Evolutionary conservation across 164 flowering plant species (phyloP).

Genomic region (Annona cherimola): DNA sequence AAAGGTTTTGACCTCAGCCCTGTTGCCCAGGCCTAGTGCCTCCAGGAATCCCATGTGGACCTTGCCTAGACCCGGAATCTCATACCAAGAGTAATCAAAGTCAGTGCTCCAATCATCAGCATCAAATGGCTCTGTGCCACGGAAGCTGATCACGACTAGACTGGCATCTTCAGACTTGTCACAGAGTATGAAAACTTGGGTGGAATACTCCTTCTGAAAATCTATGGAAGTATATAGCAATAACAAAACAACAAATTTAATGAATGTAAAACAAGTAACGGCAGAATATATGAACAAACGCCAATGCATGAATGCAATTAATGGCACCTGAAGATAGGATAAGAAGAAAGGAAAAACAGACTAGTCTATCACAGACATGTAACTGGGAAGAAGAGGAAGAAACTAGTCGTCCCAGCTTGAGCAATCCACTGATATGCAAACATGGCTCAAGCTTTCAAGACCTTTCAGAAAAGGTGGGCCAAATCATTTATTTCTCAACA

Average conservation of each 20-base stretch:
- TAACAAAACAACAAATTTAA: background rate
- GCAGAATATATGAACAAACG: background rate
- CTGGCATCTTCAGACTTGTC: constrained; percentile 30
- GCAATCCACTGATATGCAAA: no score
- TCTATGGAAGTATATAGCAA: constrained; percentile 53
- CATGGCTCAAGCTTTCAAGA: no score
- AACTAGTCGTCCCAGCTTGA: no score
- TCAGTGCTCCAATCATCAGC: constrained; percentile 55
- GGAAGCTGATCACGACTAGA: constrained; percentile 42
- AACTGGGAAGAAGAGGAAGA: background rate
- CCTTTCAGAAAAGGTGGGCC: no score
- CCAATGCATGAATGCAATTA: no score
- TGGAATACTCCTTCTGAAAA: constrained; percentile 32
- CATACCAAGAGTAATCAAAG: constrained; percentile 61
- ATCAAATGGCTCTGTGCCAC: constrained; percentile 63
- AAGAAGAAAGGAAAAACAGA: background rate
- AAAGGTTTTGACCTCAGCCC: constrained; percentile 48
- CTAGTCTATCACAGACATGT: background rate
- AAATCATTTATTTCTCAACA: no score
- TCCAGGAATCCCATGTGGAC: constrained; percentile 63
- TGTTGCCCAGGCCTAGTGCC: constrained; percentile 70
- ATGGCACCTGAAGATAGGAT: background rate
- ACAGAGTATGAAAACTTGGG: constrained; percentile 49
- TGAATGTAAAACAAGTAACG: background rate
- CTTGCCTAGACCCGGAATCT: constrained; percentile 40